These are phyloP conservation scores for Malus hybrid DNA, from an alignment of 331 rosid species.

Conservation along the genomic window DNA sequence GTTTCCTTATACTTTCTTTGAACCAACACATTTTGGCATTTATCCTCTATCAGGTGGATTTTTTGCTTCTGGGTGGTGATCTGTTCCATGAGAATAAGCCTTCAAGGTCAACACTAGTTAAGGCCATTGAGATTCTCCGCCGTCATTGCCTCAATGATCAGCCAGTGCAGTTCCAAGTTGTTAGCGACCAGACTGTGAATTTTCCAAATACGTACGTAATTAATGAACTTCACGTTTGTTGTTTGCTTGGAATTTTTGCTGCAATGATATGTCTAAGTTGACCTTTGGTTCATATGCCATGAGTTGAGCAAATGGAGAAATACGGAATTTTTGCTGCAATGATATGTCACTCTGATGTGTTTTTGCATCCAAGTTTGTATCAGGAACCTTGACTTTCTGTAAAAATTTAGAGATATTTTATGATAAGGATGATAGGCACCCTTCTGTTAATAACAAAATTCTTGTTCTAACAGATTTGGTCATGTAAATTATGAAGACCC, in stretches of 20 bases:
- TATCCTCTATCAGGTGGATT: constrained; percentile 56
- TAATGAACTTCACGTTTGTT: neutral
- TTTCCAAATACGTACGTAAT: constrained; percentile 69
- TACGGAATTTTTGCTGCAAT: neutral
- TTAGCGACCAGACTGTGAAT: constrained; percentile 92
- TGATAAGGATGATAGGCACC: neutral
- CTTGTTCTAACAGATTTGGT: constrained; percentile 60
- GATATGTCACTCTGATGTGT: neutral
- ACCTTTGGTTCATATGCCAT: neutral
- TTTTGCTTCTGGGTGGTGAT: constrained; percentile 88
- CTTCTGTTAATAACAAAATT: neutral
- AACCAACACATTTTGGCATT: neutral
- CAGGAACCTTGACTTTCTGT: neutral
- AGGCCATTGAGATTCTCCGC: constrained; percentile 86
- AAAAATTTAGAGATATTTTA: neutral
- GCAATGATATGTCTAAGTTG: neutral
- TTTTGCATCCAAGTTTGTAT: neutral
- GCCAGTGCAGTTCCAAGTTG: constrained; percentile 89
- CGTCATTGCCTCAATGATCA: constrained; percentile 78
- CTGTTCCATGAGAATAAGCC: constrained; percentile 98
- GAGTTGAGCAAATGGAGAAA: neutral
- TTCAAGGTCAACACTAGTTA: constrained; percentile 77
- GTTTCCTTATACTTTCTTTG: neutral
- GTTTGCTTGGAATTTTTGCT: neutral
- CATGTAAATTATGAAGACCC: constrained; percentile 98